Evolutionary conservation across 1,139 yeast species (phyloP).

Genomic region (Blastobotrys illinoisensis): DNA sequence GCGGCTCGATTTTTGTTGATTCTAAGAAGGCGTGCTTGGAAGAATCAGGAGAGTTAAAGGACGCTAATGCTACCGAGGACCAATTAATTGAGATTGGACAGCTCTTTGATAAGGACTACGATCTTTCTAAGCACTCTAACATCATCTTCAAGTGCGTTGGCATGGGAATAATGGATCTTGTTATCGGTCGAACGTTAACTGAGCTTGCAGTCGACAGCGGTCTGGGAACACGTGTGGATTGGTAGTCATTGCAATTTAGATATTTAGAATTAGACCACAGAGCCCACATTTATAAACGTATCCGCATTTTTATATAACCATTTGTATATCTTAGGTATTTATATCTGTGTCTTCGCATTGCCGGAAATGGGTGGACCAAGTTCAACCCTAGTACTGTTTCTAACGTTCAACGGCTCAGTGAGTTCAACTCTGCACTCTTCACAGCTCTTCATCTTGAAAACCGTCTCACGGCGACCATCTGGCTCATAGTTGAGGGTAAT

Average conservation of each 20-base stretch:
- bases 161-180: slow-evolving; percentile 10
- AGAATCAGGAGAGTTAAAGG: slow-evolving; percentile 12
- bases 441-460: background rate
- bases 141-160: slow-evolving; percentile 10
- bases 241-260: background rate
- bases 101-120: background rate
- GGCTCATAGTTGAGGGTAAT: background rate
- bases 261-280: background rate
- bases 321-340: no score
- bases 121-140: slow-evolving; percentile 1
- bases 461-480: background rate
- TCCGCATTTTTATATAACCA: no score
- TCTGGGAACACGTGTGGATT: slow-evolving; percentile 4
- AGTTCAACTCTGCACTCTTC: background rate
- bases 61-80: slow-evolving; percentile 7
- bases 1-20: slow-evolving; percentile 11
- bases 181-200: slow-evolving; percentile 1
- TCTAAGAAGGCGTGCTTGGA: slow-evolving; percentile 9
- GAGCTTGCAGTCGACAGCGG: slow-evolving; percentile 4
- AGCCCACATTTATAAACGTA: background rate
- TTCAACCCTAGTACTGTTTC: background rate
- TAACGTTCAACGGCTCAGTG: background rate
- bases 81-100: slow-evolving; percentile 12
- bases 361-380: background rate
- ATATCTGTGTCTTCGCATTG: no score